Evolutionary conservation across 2,329 filamentous ascomycete genomes (phyloP), one percentile per base, ranked within the genome.

Genomic region (Paecilomyces sp.): DNA sequence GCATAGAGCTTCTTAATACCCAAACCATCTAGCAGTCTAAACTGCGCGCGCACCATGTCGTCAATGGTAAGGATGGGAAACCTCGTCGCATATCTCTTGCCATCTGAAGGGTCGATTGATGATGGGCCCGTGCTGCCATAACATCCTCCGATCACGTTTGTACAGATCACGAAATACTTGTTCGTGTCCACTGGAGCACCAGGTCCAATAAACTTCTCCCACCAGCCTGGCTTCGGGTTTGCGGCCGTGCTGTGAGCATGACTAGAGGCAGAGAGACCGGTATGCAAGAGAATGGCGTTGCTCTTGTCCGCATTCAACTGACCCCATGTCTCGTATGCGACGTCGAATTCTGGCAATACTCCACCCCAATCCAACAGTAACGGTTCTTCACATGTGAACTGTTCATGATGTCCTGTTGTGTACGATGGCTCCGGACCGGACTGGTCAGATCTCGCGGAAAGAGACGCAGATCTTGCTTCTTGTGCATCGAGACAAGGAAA

Each of bases 1-100:
- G 94, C 94, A 73, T 96, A 91, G 9, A 99, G 82, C 69, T 86
- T 90, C 25, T 84, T 71, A 54, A 99, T 88, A 5, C 87, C 87
- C 30, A 99, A 80, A 3, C 80, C 75, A 73, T 97, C 92, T 12
- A 99, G 82, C 31, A 99, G 83, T 52, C 90, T 83, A 78, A 97
- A 97, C 74, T 99, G 94, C 4, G 92, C 93, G 58, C 92, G 86
- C 31, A 97, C 94, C 94, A 99, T 99, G 74, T 99, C 94, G 67
- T 96, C 87, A 80, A 99, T 88, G 0, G 94, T 99, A 59, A 99
- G 77, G 66, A 99, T 95, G 2, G 94, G 94, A 71, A 99, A 99
- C 34, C 92, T 85, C 0, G 94, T 99, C 6, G 92, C 94, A 75
- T 97, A 99, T 68, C 85, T 85, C 75, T 93, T 83, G 41, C 91